Conservation (phyloP, 768 basidiomycete genomes). For the Termitomyces sp. region DNA sequence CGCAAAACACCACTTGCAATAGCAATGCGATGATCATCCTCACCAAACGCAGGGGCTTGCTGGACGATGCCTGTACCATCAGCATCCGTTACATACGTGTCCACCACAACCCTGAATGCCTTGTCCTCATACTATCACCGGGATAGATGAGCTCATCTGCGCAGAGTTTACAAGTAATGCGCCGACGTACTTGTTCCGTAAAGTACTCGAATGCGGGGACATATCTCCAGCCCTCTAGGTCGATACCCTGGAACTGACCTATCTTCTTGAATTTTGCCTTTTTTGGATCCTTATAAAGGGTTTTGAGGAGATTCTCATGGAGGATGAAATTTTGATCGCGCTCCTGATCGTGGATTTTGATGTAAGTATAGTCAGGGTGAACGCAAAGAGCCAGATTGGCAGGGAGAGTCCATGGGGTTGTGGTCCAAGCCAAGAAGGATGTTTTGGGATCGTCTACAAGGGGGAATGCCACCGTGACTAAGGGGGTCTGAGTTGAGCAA, state of each 20-base stretch:
- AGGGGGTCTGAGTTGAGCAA: not conserved
- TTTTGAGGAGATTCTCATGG: conserved; percentile 80
- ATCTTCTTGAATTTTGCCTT: conserved; percentile 95
- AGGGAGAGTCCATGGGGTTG: conserved; percentile 97
- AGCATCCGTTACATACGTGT: conserved; percentile 89
- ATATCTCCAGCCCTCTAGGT: conserved; percentile 97
- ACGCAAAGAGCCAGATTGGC: conserved; percentile 95
- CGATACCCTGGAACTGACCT: conserved; percentile 81
- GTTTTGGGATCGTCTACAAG: conserved; percentile 92
- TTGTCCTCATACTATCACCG: conserved; percentile 75
- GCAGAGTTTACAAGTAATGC: not conserved
- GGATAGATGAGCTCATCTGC: not conserved
- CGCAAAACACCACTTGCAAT: conserved; percentile 80
- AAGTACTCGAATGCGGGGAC: conserved; percentile 96
- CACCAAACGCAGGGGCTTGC: conserved; percentile 97
- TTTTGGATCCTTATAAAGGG: conserved; percentile 95
- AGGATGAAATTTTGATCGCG: conserved; percentile 88
- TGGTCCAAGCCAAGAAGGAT: conserved; percentile 94
- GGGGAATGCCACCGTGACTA: conserved; percentile 90
- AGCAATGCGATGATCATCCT: conserved; percentile 96
- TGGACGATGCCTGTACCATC: conserved; percentile 99
- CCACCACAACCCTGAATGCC: conserved; percentile 85
- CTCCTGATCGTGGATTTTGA: conserved; percentile 94
- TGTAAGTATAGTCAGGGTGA: conserved; percentile 91
- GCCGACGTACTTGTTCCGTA: conserved; percentile 69